Conservation (phyloP, 768 basidiomycete genomes). For the Podaxis carcinomalis region DNA sequence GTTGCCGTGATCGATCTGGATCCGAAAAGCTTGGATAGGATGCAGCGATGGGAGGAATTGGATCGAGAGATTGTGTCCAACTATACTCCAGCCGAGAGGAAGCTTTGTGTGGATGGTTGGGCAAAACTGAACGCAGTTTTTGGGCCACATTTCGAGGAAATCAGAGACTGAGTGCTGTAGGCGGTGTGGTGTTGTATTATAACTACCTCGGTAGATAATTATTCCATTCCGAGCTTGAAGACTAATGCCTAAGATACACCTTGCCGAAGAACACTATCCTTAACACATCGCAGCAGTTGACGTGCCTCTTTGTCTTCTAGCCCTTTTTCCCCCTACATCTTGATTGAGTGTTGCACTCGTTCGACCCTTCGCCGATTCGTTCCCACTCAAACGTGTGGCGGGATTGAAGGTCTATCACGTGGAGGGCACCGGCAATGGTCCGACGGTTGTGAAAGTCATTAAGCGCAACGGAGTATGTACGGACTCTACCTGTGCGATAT, state of each 20-base stretch:
- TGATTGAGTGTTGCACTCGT: background rate
- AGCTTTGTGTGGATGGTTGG: constrained; percentile 30
- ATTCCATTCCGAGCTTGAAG: background rate
- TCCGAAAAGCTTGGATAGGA: constrained; percentile 61
- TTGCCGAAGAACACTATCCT: too few species aligned
- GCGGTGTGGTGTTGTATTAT: background rate
- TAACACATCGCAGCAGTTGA: too few species aligned
- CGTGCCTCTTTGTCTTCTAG: background rate
- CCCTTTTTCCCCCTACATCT: background rate
- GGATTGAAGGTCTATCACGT: constrained; percentile 1
- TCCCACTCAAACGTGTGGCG: too few species aligned
- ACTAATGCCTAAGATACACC: background rate
- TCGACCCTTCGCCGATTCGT: too few species aligned
- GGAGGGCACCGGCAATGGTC: constrained; percentile 8
- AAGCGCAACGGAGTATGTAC: background rate
- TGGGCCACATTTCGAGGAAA: background rate
- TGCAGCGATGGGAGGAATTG: constrained; percentile 68
- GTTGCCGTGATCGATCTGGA: constrained; percentile 86
- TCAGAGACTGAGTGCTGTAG: background rate
- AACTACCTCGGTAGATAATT: constrained; percentile 8
- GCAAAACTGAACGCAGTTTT: background rate
- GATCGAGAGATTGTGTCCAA: constrained; percentile 55
- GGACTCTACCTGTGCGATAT: background rate
- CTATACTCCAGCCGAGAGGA: constrained; percentile 20
- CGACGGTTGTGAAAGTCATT: background rate